A percentile compares a stretch with the other conserved stretches of the same genome.
These are phyloP conservation scores for Beauveria asiatica DNA, from an alignment of 2,329 filamentous ascomycete genomes.

Conservation along the genomic window DNA sequence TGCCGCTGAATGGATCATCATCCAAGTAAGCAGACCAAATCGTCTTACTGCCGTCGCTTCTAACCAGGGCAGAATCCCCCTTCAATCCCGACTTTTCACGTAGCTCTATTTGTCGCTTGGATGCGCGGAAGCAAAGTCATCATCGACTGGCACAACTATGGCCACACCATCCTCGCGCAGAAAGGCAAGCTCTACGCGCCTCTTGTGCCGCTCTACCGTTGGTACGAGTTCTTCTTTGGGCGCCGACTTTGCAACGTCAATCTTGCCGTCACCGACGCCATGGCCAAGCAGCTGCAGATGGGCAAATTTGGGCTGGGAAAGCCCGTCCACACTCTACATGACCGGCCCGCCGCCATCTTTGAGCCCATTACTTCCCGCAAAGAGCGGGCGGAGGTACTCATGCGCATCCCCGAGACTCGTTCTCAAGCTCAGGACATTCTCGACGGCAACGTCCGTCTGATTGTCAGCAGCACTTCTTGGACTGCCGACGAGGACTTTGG, in stretches of 20 bases:
- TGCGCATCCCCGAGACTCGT: conserved; percentile 55
- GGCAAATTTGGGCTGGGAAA: conserved; percentile 56
- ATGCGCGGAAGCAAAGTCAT: conserved; percentile 74
- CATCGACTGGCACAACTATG: conserved; percentile 99
- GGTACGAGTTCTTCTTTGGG: conserved; percentile 69
- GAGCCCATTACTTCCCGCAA: conserved; percentile 50
- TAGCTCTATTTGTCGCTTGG: conserved; percentile 64
- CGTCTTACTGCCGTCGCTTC: not conserved
- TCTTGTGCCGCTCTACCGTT: conserved; percentile 66
- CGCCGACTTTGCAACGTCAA: conserved; percentile 60
- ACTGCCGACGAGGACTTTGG: conserved; percentile 94
- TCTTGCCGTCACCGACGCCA: conserved; percentile 82
- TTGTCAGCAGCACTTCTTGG: conserved; percentile 95
- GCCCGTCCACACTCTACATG: conserved; percentile 67
- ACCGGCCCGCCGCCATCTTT: conserved; percentile 78
- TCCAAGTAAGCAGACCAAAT: conserved; percentile 47
- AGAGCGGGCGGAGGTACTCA: conserved; percentile 52
- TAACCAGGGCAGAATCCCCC: conserved; percentile 65
- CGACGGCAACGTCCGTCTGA: conserved; percentile 51
- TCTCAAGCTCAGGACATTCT: conserved; percentile 51
- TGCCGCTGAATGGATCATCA: conserved; percentile 76
- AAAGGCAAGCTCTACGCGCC: conserved; percentile 52
- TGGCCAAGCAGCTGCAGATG: conserved; percentile 62
- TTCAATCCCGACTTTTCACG: conserved; percentile 79
- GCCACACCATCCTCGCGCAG: conserved; percentile 78